These are phyloP conservation scores for Sclerotinia minor DNA, from an alignment of 2,329 filamentous ascomycete species.

Conservation along the genomic window DNA sequence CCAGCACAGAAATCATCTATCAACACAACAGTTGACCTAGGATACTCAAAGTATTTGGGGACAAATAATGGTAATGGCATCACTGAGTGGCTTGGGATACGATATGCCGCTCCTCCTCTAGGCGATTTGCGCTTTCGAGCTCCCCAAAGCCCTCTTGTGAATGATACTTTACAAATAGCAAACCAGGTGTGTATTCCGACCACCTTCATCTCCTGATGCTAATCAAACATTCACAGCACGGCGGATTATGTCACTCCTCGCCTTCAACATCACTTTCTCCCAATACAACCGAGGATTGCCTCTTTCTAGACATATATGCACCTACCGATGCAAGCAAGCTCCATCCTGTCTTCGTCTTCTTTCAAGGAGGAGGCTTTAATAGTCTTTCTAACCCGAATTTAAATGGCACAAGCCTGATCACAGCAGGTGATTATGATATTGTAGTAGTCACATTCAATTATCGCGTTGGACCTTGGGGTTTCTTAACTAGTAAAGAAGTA, in stretches of 20 bases:
- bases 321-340: slow-evolving; percentile 52
- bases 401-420: slow-evolving; percentile 61
- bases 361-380: slow-evolving; percentile 64
- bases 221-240: slow-evolving; percentile 29
- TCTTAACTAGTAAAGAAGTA: slow-evolving; percentile 62
- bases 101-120: slow-evolving; percentile 70
- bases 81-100: slow-evolving; percentile 71
- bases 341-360: slow-evolving; percentile 60
- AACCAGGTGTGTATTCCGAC: slow-evolving; percentile 32
- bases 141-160: slow-evolving; percentile 59
- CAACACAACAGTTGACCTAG: slow-evolving; percentile 53
- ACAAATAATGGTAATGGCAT: slow-evolving; percentile 55
- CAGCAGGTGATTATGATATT: slow-evolving; percentile 59
- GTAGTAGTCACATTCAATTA: slow-evolving; percentile 75
- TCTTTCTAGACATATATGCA: slow-evolving; percentile 66
- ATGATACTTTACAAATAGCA: slow-evolving; percentile 33
- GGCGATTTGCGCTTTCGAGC: slow-evolving; percentile 66
- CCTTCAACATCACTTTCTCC: slow-evolving; percentile 33
- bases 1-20: not conserved
- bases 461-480: slow-evolving; percentile 72
- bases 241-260: slow-evolving; percentile 33
- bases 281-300: slow-evolving; percentile 62
- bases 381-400: slow-evolving; percentile 51
- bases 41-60: slow-evolving; percentile 67
- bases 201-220: not conserved